Base-by-base conservation (phyloP, 768 basidiomycete species). In the Holtermannia corniformis region DNA sequence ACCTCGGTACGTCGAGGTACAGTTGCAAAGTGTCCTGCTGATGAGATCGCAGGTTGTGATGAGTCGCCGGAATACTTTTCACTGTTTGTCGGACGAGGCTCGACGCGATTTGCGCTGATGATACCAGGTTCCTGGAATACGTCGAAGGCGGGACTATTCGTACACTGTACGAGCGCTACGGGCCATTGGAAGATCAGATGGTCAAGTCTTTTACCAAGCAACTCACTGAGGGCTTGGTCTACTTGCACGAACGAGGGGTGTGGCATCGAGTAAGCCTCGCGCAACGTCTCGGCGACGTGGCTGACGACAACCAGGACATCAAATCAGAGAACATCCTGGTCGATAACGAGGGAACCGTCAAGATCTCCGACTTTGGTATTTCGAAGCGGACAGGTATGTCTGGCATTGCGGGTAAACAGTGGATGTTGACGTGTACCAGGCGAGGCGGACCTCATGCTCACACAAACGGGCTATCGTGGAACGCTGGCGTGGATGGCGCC, bases 261-360 rank as follows among this genome's bases (percentile, higher is more conserved):
- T 79, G 96, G 27, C 95, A 99, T 71, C 80, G 95, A 74, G 90
- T 87, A 71, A 46, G 78, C 73, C 26, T 27, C 23, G 21, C 14
- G 28, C n/a, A n/a, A n/a, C 52, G 4, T 41, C 4, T 22, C 20
- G 12, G 2, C 14, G 19, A 4, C 27, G 27, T 50, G 23, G 24
- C 45, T 46, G 42, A 43, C 25, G 3, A 22, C 22, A 54, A 44
- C 5, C 60, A 91, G 88, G 92, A 99, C 72, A 76, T 99, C 60
- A 99, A 99, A 73, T 90, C 90, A 13, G 95, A 99, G 73, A 99
- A 97, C 65, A 95, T 99, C 65, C 81, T 99, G 16, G 90, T 96
- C 16, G 93, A 97, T 68, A 84, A 82, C 66, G 79, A 81, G 13
- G 95, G 95, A 0, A 76, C 85, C 21, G 95, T 92, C 79, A 97